Evolutionary conservation across 23 red algal genomes (phyloP), one percentile per base, ranked within the genome.

Genomic region (Cyanidiococcus yangmingshanensis): DNA sequence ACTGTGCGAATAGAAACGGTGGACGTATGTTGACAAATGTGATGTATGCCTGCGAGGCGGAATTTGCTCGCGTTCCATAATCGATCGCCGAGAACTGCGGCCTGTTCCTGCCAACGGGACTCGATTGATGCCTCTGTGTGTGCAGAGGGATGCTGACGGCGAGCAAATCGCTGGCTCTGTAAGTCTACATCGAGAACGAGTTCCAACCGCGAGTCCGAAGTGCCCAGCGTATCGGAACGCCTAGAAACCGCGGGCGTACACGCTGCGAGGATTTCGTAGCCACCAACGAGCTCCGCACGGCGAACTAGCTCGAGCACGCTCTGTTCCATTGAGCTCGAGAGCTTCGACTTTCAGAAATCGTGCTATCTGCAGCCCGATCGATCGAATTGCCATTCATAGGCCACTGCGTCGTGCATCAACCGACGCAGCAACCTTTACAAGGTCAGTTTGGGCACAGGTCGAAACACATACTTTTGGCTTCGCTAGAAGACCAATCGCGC

Each of bases 11-110:
- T 2, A 29, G 12, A 3, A 35, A 35, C 32, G 63, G 12, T 7
- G 16, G 3, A 29, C n/a, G 15, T 29, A 29, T 71, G 63, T 3
- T 29, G 63, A 71, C 45, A 54, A 7, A 21, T 15, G 21, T 7
- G 3, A 2, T 30, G 3, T 27, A 71, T 35, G 3, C 16, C 63
- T 7, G 3, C 27, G n/a, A 71, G 63, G 27, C 63, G 63, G 27
- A 71, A 71, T 35, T 71, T 71, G 63, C 63, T 71, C 7, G n/a
- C 63, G 63, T 71, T 71, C 63, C 63, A 71, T 12, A 71, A 29
- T 7, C 32, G 7, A 7, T 71, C 32, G 63, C 63, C 63, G 16
- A 71, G 63, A 29, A 25, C n/a, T 71, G 15, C 7, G 15, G 15
- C 16, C 63, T 71, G 63, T 35, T 71, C 63, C 7, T 17, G 12